Base-by-base conservation (phyloP, 176 grass and related monocot species). In the Panicum miliaceum region DNA sequence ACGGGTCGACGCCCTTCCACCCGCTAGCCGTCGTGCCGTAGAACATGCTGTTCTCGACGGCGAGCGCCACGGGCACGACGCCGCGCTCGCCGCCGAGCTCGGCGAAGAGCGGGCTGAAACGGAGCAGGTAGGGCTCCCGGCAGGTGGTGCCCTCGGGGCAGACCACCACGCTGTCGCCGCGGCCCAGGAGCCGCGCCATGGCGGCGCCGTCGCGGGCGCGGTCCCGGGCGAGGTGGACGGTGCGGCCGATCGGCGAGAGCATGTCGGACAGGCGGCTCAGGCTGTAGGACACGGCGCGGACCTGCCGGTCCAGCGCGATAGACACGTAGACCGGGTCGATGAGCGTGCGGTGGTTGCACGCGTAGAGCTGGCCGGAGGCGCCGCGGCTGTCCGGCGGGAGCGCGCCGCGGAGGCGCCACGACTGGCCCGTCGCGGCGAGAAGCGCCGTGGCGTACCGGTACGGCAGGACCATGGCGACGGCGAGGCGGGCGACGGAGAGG, bases 281-380 rank as follows among this genome's bases (percentile, higher is more conserved):
- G 80, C 88, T 89, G 83, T 97, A 97, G 43, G 90, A 86, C n/a
- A 89, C 89, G 10, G 94, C 94, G 4, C 83, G 84, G 29, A 94
- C 86, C 4, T 29, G 77, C 0, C 40, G 66, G 77, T 90, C 67
- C 69, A 92, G 73, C 14, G 85, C 88, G 42, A 82, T 85, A 23
- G 94, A 94, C 26, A 97, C 76, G 86, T 97, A 97, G 54, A 94
- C 72, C 2, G 94, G 94, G 56, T 97, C 92, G 61, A 97, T 50
- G 8, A 97, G 92, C 47, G 90, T 97, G 27, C 92, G 90, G 89
- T 97, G 94, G 82, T 97, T 94, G 92, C 92, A 97, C 26, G 92
- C 90, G 82, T 92, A 94, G 16, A 97, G 84, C 27, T 83, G 64
- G 1, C 75, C 75, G 8, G 5, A 3, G 1, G 2, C 16, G 26